Conservation (phyloP, 768 basidiomycete species). For the Lactifluus subvellereus region DNA sequence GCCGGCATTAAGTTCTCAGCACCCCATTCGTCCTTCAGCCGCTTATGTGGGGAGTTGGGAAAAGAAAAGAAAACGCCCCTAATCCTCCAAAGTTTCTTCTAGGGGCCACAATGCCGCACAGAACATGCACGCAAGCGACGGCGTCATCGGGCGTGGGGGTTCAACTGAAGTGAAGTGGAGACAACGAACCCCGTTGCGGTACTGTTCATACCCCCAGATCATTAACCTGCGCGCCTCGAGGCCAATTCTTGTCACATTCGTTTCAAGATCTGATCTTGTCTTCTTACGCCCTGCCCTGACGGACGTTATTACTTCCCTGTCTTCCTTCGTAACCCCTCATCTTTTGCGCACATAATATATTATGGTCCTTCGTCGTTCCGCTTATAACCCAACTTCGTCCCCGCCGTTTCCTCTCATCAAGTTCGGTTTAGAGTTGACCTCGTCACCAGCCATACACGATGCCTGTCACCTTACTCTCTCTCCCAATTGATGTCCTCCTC, state of each 20-base stretch:
- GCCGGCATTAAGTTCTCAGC: slow-evolving; percentile 11
- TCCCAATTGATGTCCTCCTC: slow-evolving; percentile 24
- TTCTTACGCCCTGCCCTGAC: slow-evolving; percentile 15
- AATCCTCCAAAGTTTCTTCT: slow-evolving; percentile 1
- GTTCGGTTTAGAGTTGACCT: background rate
- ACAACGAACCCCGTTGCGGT: slow-evolving; percentile 6
- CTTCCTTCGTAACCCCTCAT: slow-evolving; percentile 7
- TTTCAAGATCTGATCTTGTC: slow-evolving; percentile 18
- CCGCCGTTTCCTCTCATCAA: background rate
- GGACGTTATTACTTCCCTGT: slow-evolving; percentile 16
- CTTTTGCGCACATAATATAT: slow-evolving; percentile 6
- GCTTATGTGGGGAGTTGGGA: background rate
- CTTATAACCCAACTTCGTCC: slow-evolving; percentile 10
- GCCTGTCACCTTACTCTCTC: slow-evolving; percentile 15
- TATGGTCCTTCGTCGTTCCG: background rate
- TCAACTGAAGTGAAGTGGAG: background rate
- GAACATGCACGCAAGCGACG: background rate
- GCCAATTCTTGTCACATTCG: background rate
- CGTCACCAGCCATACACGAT: background rate
- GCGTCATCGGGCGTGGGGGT: background rate
- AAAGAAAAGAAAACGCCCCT: background rate
- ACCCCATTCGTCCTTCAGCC: background rate
- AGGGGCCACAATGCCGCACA: background rate
- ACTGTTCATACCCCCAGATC: slow-evolving; percentile 5
- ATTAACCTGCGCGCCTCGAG: slow-evolving; percentile 8